Evolutionary conservation across 306 rosid species (phyloP), one percentile per base, ranked within the genome.

Genomic region (Vicia sativa): DNA sequence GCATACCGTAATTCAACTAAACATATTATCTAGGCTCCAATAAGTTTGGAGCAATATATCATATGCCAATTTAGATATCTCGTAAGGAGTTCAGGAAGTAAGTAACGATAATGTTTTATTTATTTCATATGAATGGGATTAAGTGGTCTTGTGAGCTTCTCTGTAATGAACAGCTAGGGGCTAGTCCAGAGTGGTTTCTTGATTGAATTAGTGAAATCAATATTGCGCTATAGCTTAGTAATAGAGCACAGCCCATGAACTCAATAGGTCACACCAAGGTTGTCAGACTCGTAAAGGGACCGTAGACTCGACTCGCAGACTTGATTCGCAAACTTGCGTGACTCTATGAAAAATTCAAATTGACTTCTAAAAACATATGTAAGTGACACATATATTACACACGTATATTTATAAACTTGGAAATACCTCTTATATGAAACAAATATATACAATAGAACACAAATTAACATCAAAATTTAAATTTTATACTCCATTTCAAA

Each of bases 11-110:
- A 42, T 54, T 53, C 42, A 55, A 55, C 67, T 44, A 21, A 73
- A 43, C 31, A 28, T 42, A 54, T 50, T 15, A 48, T 14, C 67
- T 34, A 19, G 31, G 41, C 29, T 61, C 19, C 16, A 3, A 14
- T 50, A 62, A 63, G 39, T 61, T 72, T 23, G 53, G 62, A 72
- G 53, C 54, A 52, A 39, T 38, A 48, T 52, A 37, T 67, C 9
- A 12, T 19, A 50, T 67, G 48, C 72, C 38, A 21, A 67, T 68
- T 68, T 73, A 52, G 54, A 53, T 41, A 31, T 31, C 49, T 65
- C 18, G 18, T n/a, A 35, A 54, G 45, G 66, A 41, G 57, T 62
- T 16, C 41, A 28, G 61, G 25, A 54, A 19, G 35, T 31, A 54
- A 19, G 35, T 31, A 16, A 25, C 26, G 12, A 9, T 18, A 16